Evolutionary conservation across 1,284 basidiomycete genomes (phyloP), one percentile per base, ranked within the genome.

Genomic region (Ustilago shanxiensis): DNA sequence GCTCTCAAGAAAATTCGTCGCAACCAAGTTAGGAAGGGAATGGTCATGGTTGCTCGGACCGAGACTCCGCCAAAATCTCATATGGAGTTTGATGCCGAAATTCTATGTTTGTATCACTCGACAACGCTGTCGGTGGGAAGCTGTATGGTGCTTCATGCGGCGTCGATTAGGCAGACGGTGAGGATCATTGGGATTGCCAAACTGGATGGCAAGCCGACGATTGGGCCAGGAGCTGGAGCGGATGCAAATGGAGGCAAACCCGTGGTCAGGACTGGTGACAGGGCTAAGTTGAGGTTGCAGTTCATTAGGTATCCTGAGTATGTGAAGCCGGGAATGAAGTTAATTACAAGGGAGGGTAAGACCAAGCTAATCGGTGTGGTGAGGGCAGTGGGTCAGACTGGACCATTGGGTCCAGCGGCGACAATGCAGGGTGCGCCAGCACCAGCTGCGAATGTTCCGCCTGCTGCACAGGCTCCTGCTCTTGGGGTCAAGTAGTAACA

Each of bases 1-100:
- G 97, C 95, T 5, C 88, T 99, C 28, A 99, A 99, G 88, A 90
- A 94, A 57, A 91, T 97, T 70, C 90, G 93, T 57, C 88, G 94
- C 59, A 90, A 91, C 8, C 91, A 92, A 51, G 92, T 98, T 9
- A 89, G 97, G 66, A 99, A 98, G 87, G 95, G 95, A 52, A 82
- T 79, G 81, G 87, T 89, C 90, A 92, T 91, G 90, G 89, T 86
- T 84, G 65, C 73, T 11, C 60, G 73, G 24, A 69, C 67, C 45
- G 72, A 82, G 0, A 37, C 57, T 1, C 56, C 82, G 18, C 83
- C 83, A 6, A 70, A 75, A 56, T 81, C 76, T 24, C 64, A 69
- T 28, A 76, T 82, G 65, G 79, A 81, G 53, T 85, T 83, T 50
- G 84, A 85, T 20, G 84, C 84, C 24, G 84, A 85, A 63, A 80